phyloP scores from a whole-genome alignment of 1,284 basidiomycete species.

The Phaffia rhodozyma region DNA sequence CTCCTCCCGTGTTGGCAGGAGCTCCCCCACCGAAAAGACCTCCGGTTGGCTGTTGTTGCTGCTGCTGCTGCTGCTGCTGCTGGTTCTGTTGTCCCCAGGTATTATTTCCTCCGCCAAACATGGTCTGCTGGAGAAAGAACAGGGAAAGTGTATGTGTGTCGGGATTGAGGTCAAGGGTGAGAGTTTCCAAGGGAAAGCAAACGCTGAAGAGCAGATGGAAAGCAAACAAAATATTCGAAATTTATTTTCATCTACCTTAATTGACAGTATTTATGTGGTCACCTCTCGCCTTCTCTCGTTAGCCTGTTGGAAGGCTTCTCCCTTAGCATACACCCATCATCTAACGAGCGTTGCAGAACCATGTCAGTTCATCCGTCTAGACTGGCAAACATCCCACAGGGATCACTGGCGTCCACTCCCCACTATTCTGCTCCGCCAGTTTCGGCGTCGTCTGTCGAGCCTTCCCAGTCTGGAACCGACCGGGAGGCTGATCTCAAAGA shows the following conservation, averaged over 20 bases:
- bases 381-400: slow-evolving; percentile 5
- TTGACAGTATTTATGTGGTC: no score
- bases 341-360: background rate
- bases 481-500: slow-evolving; percentile 17
- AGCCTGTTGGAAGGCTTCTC: background rate
- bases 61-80: slow-evolving; percentile 43
- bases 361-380: slow-evolving; percentile 16
- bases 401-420: background rate
- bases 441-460: background rate
- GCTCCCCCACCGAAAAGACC: slow-evolving; percentile 27
- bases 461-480: background rate
- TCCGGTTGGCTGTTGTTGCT: slow-evolving; percentile 39
- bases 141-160: background rate
- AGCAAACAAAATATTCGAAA: no score
- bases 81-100: slow-evolving; percentile 29
- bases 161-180: slow-evolving; percentile 1
- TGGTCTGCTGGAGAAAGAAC: background rate
- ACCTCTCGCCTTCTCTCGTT: no score
- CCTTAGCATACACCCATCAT: background rate
- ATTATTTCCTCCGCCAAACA: slow-evolving; percentile 28
- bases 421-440: background rate
- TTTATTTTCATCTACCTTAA: no score
- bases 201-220: background rate
- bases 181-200: slow-evolving; percentile 1
- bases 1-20: background rate